Conservation (phyloP, 2,329 filamentous ascomycete species). For the Camillea tinctor region DNA sequence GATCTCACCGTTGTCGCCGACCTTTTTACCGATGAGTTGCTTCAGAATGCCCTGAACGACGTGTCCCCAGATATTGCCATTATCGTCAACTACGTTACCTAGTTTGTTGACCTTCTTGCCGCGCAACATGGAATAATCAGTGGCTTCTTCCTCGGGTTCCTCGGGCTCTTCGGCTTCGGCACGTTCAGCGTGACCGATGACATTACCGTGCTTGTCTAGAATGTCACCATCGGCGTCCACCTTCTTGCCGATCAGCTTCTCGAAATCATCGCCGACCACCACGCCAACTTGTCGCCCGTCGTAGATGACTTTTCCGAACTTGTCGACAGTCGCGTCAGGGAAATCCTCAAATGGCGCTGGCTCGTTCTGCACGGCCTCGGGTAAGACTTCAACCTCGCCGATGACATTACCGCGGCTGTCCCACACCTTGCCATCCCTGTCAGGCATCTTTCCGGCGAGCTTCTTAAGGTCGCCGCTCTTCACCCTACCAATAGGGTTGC, state of each 20-base stretch:
- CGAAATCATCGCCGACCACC: constrained; percentile 37
- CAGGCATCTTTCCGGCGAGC: constrained; percentile 41
- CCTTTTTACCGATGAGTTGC: constrained; percentile 61
- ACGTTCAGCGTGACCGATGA: constrained; percentile 35
- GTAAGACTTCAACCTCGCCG: constrained; percentile 41
- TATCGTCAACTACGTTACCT: constrained; percentile 55
- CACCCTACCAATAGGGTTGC: constrained; percentile 43
- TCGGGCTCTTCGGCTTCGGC: constrained; percentile 33
- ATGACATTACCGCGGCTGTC: constrained; percentile 33
- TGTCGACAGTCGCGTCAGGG: constrained; percentile 35
- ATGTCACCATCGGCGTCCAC: constrained; percentile 38
- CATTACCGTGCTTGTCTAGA: constrained; percentile 36
- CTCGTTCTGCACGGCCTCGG: constrained; percentile 35
- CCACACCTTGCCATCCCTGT: constrained; percentile 43
- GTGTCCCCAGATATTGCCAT: constrained; percentile 57
- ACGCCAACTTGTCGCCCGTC: constrained; percentile 37
- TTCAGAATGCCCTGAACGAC: constrained; percentile 63
- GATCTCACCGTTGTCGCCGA: constrained; percentile 67
- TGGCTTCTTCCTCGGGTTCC: constrained; percentile 33
- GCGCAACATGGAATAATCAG: constrained; percentile 51
- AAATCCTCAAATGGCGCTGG: constrained; percentile 37
- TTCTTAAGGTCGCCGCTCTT: constrained; percentile 40
- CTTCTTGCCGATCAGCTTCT: constrained; percentile 35
- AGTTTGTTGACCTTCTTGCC: constrained; percentile 58
- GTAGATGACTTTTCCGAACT: constrained; percentile 38